These are phyloP conservation scores for Fusarium tjaetaba DNA, from an alignment of 2,329 filamentous ascomycete genomes.

Conservation along the genomic window DNA sequence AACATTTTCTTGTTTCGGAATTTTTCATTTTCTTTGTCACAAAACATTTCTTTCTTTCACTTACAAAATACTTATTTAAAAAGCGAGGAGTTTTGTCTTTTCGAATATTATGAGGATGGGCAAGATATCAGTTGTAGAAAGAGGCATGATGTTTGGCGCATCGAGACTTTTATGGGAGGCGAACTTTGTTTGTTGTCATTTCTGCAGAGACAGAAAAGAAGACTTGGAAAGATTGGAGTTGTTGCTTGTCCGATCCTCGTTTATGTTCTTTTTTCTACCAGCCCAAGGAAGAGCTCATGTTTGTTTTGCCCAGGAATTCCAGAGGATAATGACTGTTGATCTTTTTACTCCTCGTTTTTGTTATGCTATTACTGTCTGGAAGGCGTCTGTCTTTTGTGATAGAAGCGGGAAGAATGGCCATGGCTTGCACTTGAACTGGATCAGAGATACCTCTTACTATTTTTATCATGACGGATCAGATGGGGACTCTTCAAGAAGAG, in stretches of 20 bases:
- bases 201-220: conserved; percentile 28
- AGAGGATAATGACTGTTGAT: conserved; percentile 22
- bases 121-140: conserved; percentile 44
- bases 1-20: conserved; percentile 9
- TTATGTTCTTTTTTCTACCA: conserved; percentile 12
- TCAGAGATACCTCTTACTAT: conserved; percentile 34
- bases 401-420: conserved; percentile 39
- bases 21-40: conserved; percentile 29
- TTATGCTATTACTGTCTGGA: conserved; percentile 22
- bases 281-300: conserved; percentile 4
- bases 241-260: conserved; percentile 18
- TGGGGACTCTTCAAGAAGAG: not conserved
- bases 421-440: conserved; percentile 36
- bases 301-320: conserved; percentile 7
- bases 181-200: conserved; percentile 16
- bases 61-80: conserved; percentile 32
- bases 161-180: conserved; percentile 31
- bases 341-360: conserved; percentile 14
- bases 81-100: conserved; percentile 45
- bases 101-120: conserved; percentile 42
- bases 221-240: conserved; percentile 34
- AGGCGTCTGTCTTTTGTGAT: conserved; percentile 39
- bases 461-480: conserved; percentile 27
- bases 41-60: not conserved
- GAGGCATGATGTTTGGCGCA: conserved; percentile 45